phyloP scores from a whole-genome alignment of 352 stramenopile genomes.

The Pythium phragmiticola region DNA sequence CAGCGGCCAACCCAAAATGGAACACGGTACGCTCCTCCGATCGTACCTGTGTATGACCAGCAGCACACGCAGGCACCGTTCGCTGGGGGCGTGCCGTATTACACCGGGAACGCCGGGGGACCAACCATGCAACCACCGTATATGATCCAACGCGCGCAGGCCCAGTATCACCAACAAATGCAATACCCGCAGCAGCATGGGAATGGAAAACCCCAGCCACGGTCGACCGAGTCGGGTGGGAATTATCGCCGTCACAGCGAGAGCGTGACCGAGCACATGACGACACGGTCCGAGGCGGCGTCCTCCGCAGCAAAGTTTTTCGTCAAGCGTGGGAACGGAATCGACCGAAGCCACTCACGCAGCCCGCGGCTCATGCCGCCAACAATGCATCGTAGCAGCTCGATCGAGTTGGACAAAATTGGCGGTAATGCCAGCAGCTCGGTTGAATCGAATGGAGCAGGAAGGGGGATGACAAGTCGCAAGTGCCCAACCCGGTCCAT shows the following conservation, averaged over 20 bases:
- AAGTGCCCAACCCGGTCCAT: slow-evolving; percentile 76
- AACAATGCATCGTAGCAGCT: slow-evolving; percentile 29
- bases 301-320: slow-evolving; percentile 45
- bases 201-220: slow-evolving; percentile 27
- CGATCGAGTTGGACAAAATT: slow-evolving; percentile 28
- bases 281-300: slow-evolving; percentile 49
- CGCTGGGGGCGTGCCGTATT: slow-evolving; percentile 14
- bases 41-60: slow-evolving; percentile 21
- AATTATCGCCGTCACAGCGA: slow-evolving; percentile 62
- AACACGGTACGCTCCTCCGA: slow-evolving; percentile 2
- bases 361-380: slow-evolving; percentile 48
- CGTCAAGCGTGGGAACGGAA: slow-evolving; percentile 32
- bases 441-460: slow-evolving; percentile 2
- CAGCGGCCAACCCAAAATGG: neutral
- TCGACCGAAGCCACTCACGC: slow-evolving; percentile 25
- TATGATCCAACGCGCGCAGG: slow-evolving; percentile 24
- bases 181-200: slow-evolving; percentile 29
- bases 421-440: neutral
- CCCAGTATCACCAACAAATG: slow-evolving; percentile 16
- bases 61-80: slow-evolving; percentile 4
- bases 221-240: slow-evolving; percentile 9
- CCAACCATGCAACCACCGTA: slow-evolving; percentile 14
- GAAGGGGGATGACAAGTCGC: slow-evolving; percentile 27
- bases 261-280: slow-evolving; percentile 65
- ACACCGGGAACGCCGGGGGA: neutral